Conservation (phyloP, 768 basidiomycete genomes). For the Leccinellum rugosiceps region DNA sequence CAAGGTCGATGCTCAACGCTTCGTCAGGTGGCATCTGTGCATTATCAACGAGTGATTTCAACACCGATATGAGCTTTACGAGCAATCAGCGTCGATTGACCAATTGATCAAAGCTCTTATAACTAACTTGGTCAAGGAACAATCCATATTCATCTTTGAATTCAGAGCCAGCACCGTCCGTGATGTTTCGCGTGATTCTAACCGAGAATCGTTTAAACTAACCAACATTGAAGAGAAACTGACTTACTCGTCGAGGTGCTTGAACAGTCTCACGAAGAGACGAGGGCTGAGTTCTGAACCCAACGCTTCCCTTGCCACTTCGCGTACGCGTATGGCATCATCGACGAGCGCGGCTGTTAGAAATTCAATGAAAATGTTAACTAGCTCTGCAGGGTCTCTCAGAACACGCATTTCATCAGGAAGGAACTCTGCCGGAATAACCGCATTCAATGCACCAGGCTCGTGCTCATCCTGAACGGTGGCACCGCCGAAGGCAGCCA, state of each 20-base stretch:
- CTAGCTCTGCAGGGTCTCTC: conserved; percentile 52
- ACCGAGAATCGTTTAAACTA: background rate
- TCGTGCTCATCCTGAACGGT: conserved; percentile 55
- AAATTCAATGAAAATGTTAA: conserved; percentile 63
- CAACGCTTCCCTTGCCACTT: conserved; percentile 76
- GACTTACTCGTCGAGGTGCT: conserved; percentile 71
- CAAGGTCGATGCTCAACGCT: conserved; percentile 60
- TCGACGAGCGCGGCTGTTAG: conserved; percentile 66
- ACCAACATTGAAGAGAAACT: background rate
- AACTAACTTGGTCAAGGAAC: conserved; percentile 71
- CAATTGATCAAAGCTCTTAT: background rate
- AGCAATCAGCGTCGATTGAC: conserved; percentile 9
- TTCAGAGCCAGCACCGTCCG: conserved; percentile 44
- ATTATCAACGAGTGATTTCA: conserved; percentile 79
- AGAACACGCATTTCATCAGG: conserved; percentile 72
- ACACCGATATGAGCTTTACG: conserved; percentile 64
- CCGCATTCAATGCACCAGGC: conserved; percentile 44
- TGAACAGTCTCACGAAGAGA: conserved; percentile 64
- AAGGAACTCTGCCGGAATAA: conserved; percentile 56
- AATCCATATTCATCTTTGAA: conserved; percentile 37
- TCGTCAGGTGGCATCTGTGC: conserved; percentile 56
- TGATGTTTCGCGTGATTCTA: conserved; percentile 53
- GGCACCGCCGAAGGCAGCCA: conserved; percentile 70
- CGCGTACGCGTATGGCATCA: conserved; percentile 66
- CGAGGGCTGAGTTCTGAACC: conserved; percentile 74